phyloP scores from a whole-genome alignment of 345 rosid species.

The Moricandia moricandioides region DNA sequence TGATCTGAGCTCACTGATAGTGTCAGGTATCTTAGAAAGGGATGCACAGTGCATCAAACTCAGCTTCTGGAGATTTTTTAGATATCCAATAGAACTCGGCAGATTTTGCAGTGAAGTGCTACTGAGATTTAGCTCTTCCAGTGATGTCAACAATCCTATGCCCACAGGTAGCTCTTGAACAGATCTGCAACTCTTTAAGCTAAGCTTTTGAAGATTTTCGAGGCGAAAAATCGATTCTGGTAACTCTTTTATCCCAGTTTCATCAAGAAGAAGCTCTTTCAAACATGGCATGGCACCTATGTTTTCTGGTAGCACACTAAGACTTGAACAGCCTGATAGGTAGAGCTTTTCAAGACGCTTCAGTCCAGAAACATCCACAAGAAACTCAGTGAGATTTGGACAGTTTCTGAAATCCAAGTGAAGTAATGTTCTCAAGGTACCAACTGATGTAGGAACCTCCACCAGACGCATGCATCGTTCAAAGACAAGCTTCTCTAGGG shows the following conservation, averaged over 20 bases:
- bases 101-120: constrained; percentile 21
- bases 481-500: constrained; percentile 27
- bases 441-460: constrained; percentile 31
- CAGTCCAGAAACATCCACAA: constrained; percentile 34
- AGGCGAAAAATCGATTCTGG: constrained; percentile 21
- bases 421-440: constrained; percentile 17
- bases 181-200: constrained; percentile 20
- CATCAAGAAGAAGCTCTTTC: constrained; percentile 37
- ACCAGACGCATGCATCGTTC: constrained; percentile 25
- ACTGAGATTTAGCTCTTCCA: constrained; percentile 20
- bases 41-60: constrained; percentile 10
- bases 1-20: constrained; percentile 19
- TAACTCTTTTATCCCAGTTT: constrained; percentile 17
- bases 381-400: constrained; percentile 28
- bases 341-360: constrained; percentile 27
- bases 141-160: constrained; percentile 12
- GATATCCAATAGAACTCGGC: constrained; percentile 10
- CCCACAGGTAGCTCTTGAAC: constrained; percentile 16
- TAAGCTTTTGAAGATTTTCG: constrained; percentile 16
- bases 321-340: constrained; percentile 38
- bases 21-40: constrained; percentile 22
- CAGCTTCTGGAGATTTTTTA: constrained; percentile 26
- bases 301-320: constrained; percentile 30
- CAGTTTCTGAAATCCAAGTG: constrained; percentile 28
- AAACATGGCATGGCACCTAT: constrained; percentile 23